A percentile compares a stretch with the other conserved stretches of the same genome.
Evolutionary conservation across 2,329 filamentous ascomycete species (phyloP).

Genomic region (Epichloe sibirici): DNA sequence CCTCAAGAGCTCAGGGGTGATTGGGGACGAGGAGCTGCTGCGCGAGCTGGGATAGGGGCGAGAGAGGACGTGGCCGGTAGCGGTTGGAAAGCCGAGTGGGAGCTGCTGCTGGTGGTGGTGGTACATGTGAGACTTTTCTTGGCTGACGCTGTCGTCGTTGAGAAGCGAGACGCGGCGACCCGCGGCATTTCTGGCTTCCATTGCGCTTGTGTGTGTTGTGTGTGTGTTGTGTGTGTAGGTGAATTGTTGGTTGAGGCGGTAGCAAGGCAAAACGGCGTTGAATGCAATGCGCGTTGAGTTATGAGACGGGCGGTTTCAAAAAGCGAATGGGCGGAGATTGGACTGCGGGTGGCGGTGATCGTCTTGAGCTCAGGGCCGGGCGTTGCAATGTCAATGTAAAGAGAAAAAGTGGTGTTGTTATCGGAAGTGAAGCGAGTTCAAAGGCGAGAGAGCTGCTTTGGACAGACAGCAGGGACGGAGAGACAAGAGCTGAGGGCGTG

Average conservation of each 20-base stretch:
- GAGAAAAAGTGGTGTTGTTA: neutral
- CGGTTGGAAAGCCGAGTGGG: conserved; percentile 21
- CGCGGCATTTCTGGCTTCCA: conserved; percentile 43
- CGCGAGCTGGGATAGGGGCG: conserved; percentile 24
- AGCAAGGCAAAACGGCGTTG: neutral
- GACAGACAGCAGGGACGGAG: neutral
- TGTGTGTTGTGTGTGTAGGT: neutral
- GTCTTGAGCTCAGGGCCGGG: neutral
- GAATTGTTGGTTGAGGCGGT: neutral
- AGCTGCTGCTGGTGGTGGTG: conserved; percentile 7
- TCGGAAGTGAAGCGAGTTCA: neutral
- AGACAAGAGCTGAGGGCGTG: neutral
- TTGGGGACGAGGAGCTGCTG: conserved; percentile 33
- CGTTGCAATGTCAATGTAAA: neutral
- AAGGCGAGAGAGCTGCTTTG: neutral
- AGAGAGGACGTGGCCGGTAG: conserved; percentile 19
- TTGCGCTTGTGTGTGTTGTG: conserved; percentile 13
- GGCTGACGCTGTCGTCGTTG: conserved; percentile 34
- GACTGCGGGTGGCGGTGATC: too few species aligned
- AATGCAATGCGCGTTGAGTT: neutral
- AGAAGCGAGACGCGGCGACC: conserved; percentile 48
- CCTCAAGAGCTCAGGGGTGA: conserved; percentile 45
- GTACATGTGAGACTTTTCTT: conserved; percentile 10
- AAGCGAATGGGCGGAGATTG: neutral
- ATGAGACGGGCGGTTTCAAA: neutral